Evolutionary conservation across 352 stramenopile genomes (phyloP).

Genomic region (Pythium myriotylum): DNA sequence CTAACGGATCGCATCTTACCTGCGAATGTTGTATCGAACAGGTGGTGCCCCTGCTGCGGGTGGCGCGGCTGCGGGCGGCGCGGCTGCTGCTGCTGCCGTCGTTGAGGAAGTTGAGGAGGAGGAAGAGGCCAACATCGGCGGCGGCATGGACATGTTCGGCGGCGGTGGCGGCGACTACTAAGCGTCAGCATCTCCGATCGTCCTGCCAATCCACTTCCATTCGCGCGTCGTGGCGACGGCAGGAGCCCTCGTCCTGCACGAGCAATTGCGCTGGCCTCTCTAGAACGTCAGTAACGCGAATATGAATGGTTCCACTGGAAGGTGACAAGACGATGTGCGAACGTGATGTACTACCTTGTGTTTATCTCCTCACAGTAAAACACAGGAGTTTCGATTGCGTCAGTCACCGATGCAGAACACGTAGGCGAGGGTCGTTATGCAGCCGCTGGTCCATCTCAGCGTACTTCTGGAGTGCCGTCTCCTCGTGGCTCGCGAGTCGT

Average conservation of each 20-base stretch:
- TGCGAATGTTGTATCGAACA: neutral
- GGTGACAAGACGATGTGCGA: conserved; percentile 15
- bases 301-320: conserved; percentile 77
- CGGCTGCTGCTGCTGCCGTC: conserved; percentile 39
- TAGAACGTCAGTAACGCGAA: conserved; percentile 57
- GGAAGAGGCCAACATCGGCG: conserved; percentile 81
- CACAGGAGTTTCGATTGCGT: too few relatives aligned
- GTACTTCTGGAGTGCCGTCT: conserved; percentile 93
- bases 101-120: conserved; percentile 85
- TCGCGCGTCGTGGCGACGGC: conserved; percentile 3
- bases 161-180: conserved; percentile 85
- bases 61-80: conserved; percentile 46
- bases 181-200: conserved; percentile 21
- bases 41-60: conserved; percentile 59
- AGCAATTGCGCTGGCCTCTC: neutral
- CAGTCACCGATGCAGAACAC: conserved; percentile 63
- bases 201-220: conserved; percentile 8
- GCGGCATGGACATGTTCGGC: conserved; percentile 89
- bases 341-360: neutral
- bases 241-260: neutral
- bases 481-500: conserved; percentile 90
- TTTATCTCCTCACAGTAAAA: neutral
- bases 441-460: conserved; percentile 93
- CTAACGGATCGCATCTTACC: too few relatives aligned
- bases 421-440: conserved; percentile 82